Percentiles rank a stretch among this genome's conserved stretches.
These are phyloP conservation scores for Colletotrichum australisinense DNA, from an alignment of 2,329 filamentous ascomycete genomes.

Conservation along the genomic window DNA sequence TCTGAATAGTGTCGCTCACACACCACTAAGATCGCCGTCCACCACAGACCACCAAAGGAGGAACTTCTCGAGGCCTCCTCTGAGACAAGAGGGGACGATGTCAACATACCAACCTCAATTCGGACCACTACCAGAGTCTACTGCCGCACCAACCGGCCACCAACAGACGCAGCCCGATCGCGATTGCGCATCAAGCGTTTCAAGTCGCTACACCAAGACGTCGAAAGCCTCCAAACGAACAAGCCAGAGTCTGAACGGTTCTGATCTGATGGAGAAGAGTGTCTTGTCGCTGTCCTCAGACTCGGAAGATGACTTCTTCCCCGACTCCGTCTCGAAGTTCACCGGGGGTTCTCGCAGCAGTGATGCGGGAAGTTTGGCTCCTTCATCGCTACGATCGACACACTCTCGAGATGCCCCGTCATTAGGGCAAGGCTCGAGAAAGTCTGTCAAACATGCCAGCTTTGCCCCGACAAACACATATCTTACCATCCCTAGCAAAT, in stretches of 20 bases:
- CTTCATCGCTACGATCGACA: slow-evolving; percentile 27
- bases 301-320: slow-evolving; percentile 61
- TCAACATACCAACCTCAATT: background rate
- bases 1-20: background rate
- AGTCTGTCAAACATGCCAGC: slow-evolving; percentile 53
- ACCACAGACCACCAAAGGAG: slow-evolving; percentile 10
- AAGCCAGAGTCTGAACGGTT: slow-evolving; percentile 58
- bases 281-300: slow-evolving; percentile 69
- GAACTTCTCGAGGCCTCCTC: slow-evolving; percentile 4
- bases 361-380: slow-evolving; percentile 23
- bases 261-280: slow-evolving; percentile 66
- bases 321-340: slow-evolving; percentile 44
- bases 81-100: slow-evolving; percentile 1
- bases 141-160: background rate
- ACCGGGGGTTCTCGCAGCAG: slow-evolving; percentile 34
- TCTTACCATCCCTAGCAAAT: slow-evolving; percentile 51
- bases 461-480: slow-evolving; percentile 55
- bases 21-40: slow-evolving; percentile 28
- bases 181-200: slow-evolving; percentile 56
- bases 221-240: slow-evolving; percentile 65
- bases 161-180: slow-evolving; percentile 34
- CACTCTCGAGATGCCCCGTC: slow-evolving; percentile 39
- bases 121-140: background rate
- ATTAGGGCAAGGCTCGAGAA: slow-evolving; percentile 43
- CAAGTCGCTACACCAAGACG: slow-evolving; percentile 65